Evolutionary conservation across 176 grass and related monocot species (phyloP).

Genomic region (Neostapfia colusana): DNA sequence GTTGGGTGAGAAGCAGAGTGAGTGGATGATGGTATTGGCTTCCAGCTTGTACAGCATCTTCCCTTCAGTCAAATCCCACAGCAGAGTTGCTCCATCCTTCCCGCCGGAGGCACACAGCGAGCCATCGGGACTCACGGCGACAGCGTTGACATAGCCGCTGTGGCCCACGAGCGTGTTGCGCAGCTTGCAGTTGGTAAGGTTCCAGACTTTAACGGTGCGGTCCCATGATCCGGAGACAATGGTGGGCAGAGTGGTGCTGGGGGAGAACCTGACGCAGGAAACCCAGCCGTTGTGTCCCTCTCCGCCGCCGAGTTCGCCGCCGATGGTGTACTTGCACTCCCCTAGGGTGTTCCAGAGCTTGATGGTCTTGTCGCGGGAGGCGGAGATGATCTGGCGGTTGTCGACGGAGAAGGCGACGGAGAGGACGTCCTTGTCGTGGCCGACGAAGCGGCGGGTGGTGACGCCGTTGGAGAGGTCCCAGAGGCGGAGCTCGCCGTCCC

Average conservation of each 20-base stretch:
- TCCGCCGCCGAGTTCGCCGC: conserved; percentile 45
- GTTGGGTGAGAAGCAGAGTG: conserved; percentile 73
- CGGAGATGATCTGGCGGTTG: conserved; percentile 84
- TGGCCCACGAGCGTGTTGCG: conserved; percentile 42
- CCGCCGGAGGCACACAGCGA: conserved; percentile 65
- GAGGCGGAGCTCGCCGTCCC: conserved; percentile 80
- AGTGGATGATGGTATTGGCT: conserved; percentile 57
- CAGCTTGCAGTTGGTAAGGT: conserved; percentile 76
- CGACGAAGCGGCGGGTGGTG: conserved; percentile 63
- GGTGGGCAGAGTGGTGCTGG: conserved; percentile 41
- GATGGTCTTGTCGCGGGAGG: conserved; percentile 75
- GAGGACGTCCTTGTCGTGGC: conserved; percentile 73
- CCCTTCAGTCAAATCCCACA: conserved; percentile 57
- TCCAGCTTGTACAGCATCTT: conserved; percentile 62
- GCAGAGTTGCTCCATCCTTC: conserved; percentile 49
- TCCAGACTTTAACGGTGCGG: conserved; percentile 68
- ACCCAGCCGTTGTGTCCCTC: conserved; percentile 63
- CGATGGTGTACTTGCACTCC: conserved; percentile 85
- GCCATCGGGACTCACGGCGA: conserved; percentile 61
- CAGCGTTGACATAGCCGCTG: conserved; percentile 56
- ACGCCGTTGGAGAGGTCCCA: conserved; percentile 63
- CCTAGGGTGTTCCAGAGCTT: conserved; percentile 88
- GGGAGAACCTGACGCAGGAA: conserved; percentile 61
- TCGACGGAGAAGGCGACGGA: conserved; percentile 87
- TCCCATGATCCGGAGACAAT: conserved; percentile 72